Base-by-base conservation (phyloP, 208 protist genomes). In the Trypanosoma cruzi region DNA sequence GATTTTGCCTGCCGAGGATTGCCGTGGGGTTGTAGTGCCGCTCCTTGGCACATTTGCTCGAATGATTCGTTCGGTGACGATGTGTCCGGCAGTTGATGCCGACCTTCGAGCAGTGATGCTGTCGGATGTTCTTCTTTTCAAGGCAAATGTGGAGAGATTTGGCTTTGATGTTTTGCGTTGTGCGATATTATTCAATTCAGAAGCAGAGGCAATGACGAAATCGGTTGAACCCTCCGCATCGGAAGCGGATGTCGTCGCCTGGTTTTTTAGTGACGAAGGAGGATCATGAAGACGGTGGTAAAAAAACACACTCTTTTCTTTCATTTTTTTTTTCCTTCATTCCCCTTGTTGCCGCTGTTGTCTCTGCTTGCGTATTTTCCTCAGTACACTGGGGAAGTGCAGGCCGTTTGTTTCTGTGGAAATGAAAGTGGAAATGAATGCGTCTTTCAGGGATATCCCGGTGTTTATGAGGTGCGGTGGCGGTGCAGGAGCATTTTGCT, bases 131-230 rank as follows among this genome's bases (percentile, higher is more conserved):
- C 72, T 93, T 42, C 80, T 96, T 44, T 97, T 95, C 78, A 94
- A 90, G 67, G 85, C 85, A 13, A 97, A 97, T 66, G 82, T 96
- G 7, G 89, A 97, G 77, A 85, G 84, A 49, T 97, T 97, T 66
- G 93, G 93, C 32, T 97, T 88, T 64, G 87, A 94, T 67, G 91
- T 96, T 29, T 71, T 95, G 40, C 69, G 61, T 18, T 92, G 89
- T 77, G 85, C 84, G n/a, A 71, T 56, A 28, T 74, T 80, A 20
- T 73, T 44, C 44, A 24, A 28, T 16, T 75, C 71, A 4, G 79
- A 78, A 22, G 75, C 73, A 34, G 73, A 74, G 28, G 78, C 68
- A 1, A 82, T 79, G 53, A 84, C 80, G 78, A 62, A 76, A 50
- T 53, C 63, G 29, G 44, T 34, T n/a, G 54, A 64, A 3, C 86